Percentiles rank a stretch among this genome's conserved stretches.
These are phyloP conservation scores for Crepidotus variabilis DNA, from an alignment of 768 basidiomycete genomes.

Conservation along the genomic window DNA sequence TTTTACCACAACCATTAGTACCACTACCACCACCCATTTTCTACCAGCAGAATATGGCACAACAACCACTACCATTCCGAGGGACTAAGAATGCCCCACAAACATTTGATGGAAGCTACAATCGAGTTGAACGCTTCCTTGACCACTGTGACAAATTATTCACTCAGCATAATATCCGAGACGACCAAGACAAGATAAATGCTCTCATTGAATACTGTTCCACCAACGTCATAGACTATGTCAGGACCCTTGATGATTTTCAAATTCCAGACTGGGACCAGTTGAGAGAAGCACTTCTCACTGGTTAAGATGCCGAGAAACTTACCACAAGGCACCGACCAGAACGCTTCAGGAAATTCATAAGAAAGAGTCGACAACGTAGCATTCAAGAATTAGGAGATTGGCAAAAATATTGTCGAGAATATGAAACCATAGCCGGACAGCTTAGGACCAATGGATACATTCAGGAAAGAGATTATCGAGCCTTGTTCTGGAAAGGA, in stretches of 20 bases:
- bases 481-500: constrained; percentile 11
- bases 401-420: constrained; percentile 9
- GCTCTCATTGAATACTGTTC: not conserved
- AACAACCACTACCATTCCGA: constrained; percentile 4
- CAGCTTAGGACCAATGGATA: not conserved
- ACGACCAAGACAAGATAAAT: not conserved
- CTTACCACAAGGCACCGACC: not conserved
- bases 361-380: not conserved
- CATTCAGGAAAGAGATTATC: not conserved
- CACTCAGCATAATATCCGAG: not conserved
- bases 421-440: constrained; percentile 3
- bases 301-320: constrained; percentile 8
- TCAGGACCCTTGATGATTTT: not conserved
- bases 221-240: not conserved
- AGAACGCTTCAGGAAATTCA: not conserved
- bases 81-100: constrained; percentile 1
- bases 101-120: constrained; percentile 5
- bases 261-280: not conserved
- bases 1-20: no score
- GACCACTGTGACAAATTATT: not conserved
- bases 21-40: no score
- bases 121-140: not conserved
- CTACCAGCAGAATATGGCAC: no score
- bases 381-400: not conserved
- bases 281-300: constrained; percentile 1